phyloP scores from a whole-genome alignment of 306 rosid genomes.

The Inga laurina region DNA sequence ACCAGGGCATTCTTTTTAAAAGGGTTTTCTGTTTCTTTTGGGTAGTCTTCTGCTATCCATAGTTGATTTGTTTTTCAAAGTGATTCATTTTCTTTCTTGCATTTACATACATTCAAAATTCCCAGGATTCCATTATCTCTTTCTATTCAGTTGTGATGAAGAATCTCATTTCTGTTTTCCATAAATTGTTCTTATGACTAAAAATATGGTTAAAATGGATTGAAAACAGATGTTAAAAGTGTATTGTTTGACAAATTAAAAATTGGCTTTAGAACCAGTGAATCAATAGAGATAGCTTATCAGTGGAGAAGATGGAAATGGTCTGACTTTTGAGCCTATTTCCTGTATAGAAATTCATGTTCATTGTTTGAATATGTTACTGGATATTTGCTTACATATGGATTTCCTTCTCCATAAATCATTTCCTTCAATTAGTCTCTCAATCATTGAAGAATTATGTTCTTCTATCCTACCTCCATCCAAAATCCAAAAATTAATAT shows the following conservation, averaged over 20 bases:
- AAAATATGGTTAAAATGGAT: neutral
- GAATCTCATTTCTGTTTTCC: neutral
- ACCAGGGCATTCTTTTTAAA: neutral
- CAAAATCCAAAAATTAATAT: neutral
- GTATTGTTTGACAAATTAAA: neutral
- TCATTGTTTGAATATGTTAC: neutral
- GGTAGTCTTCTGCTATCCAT: neutral
- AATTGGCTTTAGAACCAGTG: neutral
- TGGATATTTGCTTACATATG: neutral
- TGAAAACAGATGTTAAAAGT: neutral
- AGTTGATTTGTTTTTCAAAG: neutral
- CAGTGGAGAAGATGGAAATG: neutral
- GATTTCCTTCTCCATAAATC: neutral
- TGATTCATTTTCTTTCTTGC: neutral
- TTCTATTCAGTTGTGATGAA: neutral
- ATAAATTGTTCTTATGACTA: neutral
- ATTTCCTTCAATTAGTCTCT: neutral
- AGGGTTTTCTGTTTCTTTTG: too few species aligned
- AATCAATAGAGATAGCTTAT: neutral
- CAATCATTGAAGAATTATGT: neutral
- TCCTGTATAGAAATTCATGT: neutral
- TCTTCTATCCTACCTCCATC: neutral
- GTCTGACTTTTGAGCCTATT: neutral
- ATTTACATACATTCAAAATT: too few species aligned
- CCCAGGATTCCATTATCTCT: neutral